Percentiles rank a stretch among this genome's conserved stretches.
phyloP scores from a whole-genome alignment of 2,329 filamentous ascomycete genomes.

The Fusarium coicis region DNA sequence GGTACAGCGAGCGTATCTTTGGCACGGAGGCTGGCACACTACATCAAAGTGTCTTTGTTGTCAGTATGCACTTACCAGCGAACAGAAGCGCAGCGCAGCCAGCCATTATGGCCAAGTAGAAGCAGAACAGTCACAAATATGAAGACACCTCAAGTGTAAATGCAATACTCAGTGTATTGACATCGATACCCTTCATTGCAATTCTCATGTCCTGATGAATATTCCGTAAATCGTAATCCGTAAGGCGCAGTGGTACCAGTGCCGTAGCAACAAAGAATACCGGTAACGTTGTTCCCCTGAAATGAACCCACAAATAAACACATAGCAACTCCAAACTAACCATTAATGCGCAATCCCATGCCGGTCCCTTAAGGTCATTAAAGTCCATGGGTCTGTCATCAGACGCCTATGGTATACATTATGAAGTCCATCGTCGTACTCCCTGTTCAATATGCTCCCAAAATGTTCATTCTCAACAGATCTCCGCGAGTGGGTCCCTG shows the following conservation, averaged over 20 bases:
- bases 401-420: neutral
- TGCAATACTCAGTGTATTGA: neutral
- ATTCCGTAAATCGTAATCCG: neutral
- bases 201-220: neutral
- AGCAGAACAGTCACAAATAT: neutral
- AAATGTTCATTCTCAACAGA: neutral
- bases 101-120: neutral
- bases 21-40: too few relatives aligned
- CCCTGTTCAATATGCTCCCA: neutral
- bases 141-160: neutral
- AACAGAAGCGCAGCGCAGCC: neutral
- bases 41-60: neutral
- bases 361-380: neutral
- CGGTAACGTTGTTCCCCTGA: neutral
- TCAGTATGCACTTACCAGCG: neutral
- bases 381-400: neutral
- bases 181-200: neutral
- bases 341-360: neutral
- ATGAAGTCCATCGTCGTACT: neutral
- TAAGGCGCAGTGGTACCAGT: neutral
- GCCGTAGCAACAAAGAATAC: neutral
- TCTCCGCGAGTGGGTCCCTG: neutral
- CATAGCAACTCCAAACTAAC: neutral
- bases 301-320: neutral
- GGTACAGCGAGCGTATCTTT: neutral